Conservation (phyloP, 1,284 basidiomycete genomes). For the Inonotus hispidus region DNA sequence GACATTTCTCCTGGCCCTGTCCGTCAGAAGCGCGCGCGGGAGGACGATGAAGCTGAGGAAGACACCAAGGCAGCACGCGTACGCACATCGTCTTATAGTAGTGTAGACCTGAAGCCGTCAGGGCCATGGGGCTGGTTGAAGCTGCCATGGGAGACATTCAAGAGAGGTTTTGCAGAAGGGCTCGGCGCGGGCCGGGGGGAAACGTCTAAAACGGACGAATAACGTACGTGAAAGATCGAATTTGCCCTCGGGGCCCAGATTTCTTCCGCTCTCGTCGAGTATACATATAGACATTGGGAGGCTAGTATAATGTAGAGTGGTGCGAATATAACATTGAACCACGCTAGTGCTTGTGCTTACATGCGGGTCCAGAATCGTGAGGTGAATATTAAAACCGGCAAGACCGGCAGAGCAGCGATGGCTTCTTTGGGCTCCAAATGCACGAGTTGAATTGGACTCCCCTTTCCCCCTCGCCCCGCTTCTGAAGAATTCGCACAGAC, state of each 20-base stretch:
- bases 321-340: neutral
- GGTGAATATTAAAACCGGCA: neutral
- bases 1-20: neutral
- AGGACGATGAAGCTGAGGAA: conserved; percentile 3
- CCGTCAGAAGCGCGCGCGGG: conserved; percentile 11
- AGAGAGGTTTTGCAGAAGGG: conserved; percentile 18
- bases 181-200: conserved; percentile 6
- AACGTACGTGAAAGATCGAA: neutral
- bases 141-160: conserved; percentile 18
- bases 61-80: neutral
- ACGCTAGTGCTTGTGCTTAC: neutral
- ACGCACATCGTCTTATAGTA: conserved; percentile 8
- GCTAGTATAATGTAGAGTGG: neutral
- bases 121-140: conserved; percentile 17
- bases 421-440: neutral
- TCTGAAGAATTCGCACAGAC: neutral
- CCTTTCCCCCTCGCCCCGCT: conserved; percentile 5
- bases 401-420: conserved; percentile 1
- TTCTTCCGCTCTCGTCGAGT: neutral
- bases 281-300: neutral
- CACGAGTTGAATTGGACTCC: neutral
- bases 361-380: neutral
- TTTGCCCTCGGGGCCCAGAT: neutral
- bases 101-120: conserved; percentile 1
- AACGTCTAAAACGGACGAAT: neutral